Conservation (phyloP, 2,329 filamentous ascomycete genomes). For the Aureobasidium leucospermi region DNA sequence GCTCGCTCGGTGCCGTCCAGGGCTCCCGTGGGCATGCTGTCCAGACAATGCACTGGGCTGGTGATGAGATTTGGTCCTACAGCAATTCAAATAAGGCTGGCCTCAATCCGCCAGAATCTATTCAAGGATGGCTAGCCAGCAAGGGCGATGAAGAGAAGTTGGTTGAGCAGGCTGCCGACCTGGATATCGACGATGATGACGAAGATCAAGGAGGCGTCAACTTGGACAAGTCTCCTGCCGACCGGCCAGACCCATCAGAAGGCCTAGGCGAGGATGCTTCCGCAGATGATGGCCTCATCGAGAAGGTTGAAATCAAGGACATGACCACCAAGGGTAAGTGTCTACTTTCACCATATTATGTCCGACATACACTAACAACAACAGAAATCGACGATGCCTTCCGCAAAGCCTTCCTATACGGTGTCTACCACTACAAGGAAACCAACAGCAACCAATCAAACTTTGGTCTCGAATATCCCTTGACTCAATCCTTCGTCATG, state of each 20-base stretch:
- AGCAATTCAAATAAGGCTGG: slow-evolving; percentile 48
- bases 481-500: slow-evolving; percentile 57
- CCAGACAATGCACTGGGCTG: slow-evolving; percentile 58
- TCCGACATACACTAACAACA: slow-evolving; percentile 6
- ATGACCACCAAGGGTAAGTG: slow-evolving; percentile 49
- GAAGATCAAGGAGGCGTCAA: slow-evolving; percentile 41
- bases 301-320: slow-evolving; percentile 35
- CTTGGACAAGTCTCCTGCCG: slow-evolving; percentile 22
- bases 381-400: slow-evolving; percentile 63
- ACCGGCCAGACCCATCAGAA: neutral
- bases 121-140: slow-evolving; percentile 42
- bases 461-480: slow-evolving; percentile 53
- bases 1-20: slow-evolving; percentile 46
- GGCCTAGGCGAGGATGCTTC: slow-evolving; percentile 19
- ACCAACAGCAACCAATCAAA: slow-evolving; percentile 45
- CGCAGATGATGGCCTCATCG: slow-evolving; percentile 25
- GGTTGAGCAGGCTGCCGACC: slow-evolving; percentile 32
- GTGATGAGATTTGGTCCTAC: slow-evolving; percentile 63
- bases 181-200: slow-evolving; percentile 36
- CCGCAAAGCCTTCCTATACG: slow-evolving; percentile 56
- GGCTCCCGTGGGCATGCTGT: slow-evolving; percentile 59
- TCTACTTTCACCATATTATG: slow-evolving; percentile 4
- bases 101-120: slow-evolving; percentile 42
- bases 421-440: slow-evolving; percentile 52
- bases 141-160: slow-evolving; percentile 29